These are phyloP conservation scores for Cairneyella variabilis DNA, from an alignment of 495 filamentous ascomycete genomes.

Conservation along the genomic window DNA sequence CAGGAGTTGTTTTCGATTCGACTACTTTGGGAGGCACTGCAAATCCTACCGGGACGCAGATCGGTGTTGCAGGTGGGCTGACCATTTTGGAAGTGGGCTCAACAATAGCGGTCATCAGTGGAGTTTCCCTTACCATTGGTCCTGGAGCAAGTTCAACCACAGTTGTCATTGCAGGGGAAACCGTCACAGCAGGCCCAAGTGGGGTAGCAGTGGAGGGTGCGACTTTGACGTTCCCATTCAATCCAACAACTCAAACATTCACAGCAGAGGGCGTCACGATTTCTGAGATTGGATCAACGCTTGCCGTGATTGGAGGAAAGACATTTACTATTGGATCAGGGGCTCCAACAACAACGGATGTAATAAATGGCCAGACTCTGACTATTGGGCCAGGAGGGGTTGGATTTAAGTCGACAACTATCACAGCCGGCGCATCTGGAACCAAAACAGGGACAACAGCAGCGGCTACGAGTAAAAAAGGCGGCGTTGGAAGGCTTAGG, in stretches of 20 bases:
- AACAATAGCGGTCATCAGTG: constrained; percentile 45
- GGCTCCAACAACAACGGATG: constrained; percentile 9
- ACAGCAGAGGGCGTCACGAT: constrained; percentile 22
- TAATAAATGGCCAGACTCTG: constrained; percentile 21
- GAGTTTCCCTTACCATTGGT: constrained; percentile 41
- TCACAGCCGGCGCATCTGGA: not conserved
- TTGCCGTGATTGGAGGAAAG: constrained; percentile 18
- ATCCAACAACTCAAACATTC: constrained; percentile 28
- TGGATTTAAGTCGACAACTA: constrained; percentile 20
- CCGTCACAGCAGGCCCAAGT: constrained; percentile 38
- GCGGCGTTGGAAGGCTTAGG: constrained; percentile 1
- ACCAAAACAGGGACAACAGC: not conserved
- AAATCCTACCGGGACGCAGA: constrained; percentile 31
- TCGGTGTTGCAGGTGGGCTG: constrained; percentile 42
- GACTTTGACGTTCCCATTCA: constrained; percentile 39
- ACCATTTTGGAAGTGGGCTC: constrained; percentile 44
- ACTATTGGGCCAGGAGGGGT: constrained; percentile 19
- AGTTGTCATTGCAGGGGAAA: constrained; percentile 27
- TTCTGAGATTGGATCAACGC: constrained; percentile 16
- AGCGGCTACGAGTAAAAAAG: constrained; percentile 18
- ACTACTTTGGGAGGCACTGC: constrained; percentile 40
- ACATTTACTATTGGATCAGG: constrained; percentile 19
- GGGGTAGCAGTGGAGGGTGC: constrained; percentile 40
- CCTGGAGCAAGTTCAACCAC: constrained; percentile 28
- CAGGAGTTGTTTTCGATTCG: constrained; percentile 36